A percentile compares a stretch with the other conserved stretches of the same genome.
Evolutionary conservation across 345 rosid genomes (phyloP).

Genomic region (Alliaria petiolata): DNA sequence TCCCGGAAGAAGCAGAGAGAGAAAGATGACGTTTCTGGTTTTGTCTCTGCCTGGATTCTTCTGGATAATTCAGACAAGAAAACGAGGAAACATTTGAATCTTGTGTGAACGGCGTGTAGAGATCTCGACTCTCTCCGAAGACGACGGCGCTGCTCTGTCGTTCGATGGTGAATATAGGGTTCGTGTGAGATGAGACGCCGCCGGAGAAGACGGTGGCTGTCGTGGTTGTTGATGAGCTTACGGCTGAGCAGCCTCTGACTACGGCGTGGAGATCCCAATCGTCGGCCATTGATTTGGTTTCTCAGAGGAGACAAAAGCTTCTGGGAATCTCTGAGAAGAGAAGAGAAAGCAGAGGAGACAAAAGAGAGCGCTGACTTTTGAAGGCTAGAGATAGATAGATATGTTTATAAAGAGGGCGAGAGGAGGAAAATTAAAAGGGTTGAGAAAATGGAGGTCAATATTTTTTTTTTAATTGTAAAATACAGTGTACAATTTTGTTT

Average conservation of each 20-base stretch:
- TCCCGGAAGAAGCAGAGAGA: constrained; percentile 31
- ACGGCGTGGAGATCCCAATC: constrained; percentile 99
- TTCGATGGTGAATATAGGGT: constrained; percentile 15
- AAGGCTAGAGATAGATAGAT: constrained; percentile 24
- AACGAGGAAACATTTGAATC: constrained; percentile 39
- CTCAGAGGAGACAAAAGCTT: constrained; percentile 27
- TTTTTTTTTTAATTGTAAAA: background rate
- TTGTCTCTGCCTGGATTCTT: constrained; percentile 22
- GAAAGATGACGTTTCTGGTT: constrained; percentile 36
- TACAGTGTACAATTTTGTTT: constrained; percentile 14
- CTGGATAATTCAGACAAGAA: constrained; percentile 39
- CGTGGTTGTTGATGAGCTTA: constrained; percentile 30
- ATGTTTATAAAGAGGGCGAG: constrained; percentile 24
- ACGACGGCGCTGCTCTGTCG: constrained; percentile 15
- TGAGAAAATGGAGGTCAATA: background rate
- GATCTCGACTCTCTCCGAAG: constrained; percentile 64
- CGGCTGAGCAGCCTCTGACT: constrained; percentile 65
- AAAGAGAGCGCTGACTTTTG: constrained; percentile 89
- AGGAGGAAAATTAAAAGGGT: constrained; percentile 16
- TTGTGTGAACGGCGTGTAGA: constrained; percentile 64
- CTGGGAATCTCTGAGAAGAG: constrained; percentile 35
- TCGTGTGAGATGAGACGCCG: constrained; percentile 9
- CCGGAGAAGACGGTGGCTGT: constrained; percentile 30
- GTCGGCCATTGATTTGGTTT: constrained; percentile 45
- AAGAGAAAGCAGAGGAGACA: constrained; percentile 39